A percentile compares a stretch with the other conserved stretches of the same genome.
phyloP scores from a whole-genome alignment of 306 rosid genomes.

The Rubus parviflorus region DNA sequence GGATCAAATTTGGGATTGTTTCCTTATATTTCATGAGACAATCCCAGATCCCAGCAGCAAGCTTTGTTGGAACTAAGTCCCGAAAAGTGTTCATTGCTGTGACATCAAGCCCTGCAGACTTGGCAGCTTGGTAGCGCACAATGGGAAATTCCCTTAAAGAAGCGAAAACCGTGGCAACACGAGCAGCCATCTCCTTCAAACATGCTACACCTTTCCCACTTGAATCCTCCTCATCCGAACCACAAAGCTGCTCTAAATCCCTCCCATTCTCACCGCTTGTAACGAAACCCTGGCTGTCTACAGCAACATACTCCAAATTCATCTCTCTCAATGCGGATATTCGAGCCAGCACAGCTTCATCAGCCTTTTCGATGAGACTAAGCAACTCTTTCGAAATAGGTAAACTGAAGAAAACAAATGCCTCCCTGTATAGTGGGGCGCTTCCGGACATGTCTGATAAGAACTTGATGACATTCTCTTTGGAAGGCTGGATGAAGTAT shows the following conservation, averaged over 20 bases:
- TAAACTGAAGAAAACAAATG: constrained; percentile 92
- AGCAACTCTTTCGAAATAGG: constrained; percentile 68
- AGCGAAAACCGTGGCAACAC: constrained; percentile 91
- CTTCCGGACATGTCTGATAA: constrained; percentile 91
- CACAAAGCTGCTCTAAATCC: constrained; percentile 55
- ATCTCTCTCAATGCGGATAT: constrained; percentile 86
- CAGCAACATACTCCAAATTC: constrained; percentile 93
- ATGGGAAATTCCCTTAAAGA: constrained; percentile 82
- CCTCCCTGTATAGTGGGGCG: constrained; percentile 84
- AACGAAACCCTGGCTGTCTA: constrained; percentile 89
- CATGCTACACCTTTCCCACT: constrained; percentile 47
- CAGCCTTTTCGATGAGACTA: constrained; percentile 59
- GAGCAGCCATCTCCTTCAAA: constrained; percentile 72
- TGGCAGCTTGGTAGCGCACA: constrained; percentile 88
- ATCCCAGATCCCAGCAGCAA: constrained; percentile 94
- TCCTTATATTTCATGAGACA: constrained; percentile 70
- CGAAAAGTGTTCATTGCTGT: constrained; percentile 80
- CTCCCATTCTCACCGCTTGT: constrained; percentile 64
- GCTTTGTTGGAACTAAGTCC: constrained; percentile 90
- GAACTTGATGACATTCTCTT: constrained; percentile 78
- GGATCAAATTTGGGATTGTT: constrained; percentile 59
- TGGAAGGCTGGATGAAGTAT: constrained; percentile 86
- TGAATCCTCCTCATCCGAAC: constrained; percentile 57
- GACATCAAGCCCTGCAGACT: constrained; percentile 64
- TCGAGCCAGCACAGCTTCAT: constrained; percentile 60